Percentiles rank a stretch among this genome's conserved stretches.
Evolutionary conservation across 768 basidiomycete species (phyloP).

Genomic region (Mrakia gelida): DNA sequence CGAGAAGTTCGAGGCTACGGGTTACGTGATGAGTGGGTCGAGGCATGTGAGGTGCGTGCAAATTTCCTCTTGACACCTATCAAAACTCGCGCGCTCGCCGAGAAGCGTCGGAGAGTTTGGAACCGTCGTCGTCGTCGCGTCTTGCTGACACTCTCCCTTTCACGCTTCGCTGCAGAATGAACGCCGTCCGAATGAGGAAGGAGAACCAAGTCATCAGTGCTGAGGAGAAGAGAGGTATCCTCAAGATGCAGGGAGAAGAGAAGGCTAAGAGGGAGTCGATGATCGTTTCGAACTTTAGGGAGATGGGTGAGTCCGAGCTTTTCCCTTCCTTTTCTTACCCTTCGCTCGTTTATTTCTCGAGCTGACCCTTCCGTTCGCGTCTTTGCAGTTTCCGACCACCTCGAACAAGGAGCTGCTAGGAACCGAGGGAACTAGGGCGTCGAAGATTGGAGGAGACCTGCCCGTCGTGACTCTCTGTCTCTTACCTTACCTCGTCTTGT

Average conservation of each 20-base stretch:
- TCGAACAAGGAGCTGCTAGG: slow-evolving; percentile 28
- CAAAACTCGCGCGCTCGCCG: too few relatives aligned
- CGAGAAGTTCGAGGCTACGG: slow-evolving; percentile 76
- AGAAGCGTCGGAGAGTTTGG: too few relatives aligned
- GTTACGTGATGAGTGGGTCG: slow-evolving; percentile 97
- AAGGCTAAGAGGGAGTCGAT: slow-evolving; percentile 79
- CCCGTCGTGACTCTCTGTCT: background rate
- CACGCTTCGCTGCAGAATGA: slow-evolving; percentile 62
- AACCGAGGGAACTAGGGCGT: background rate
- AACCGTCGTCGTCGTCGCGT: background rate
- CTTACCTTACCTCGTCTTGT: background rate
- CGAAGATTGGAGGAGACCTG: background rate
- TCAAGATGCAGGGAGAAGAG: slow-evolving; percentile 93
- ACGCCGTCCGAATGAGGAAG: slow-evolving; percentile 96
- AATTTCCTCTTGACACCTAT: too few relatives aligned
- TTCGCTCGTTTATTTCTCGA: background rate
- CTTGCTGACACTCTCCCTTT: background rate
- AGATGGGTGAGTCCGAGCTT: slow-evolving; percentile 50
- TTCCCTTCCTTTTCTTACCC: background rate
- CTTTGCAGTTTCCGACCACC: slow-evolving; percentile 15
- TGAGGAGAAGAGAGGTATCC: slow-evolving; percentile 78
- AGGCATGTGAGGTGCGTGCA: slow-evolving; percentile 60
- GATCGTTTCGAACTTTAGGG: slow-evolving; percentile 81
- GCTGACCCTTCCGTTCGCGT: background rate
- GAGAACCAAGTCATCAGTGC: slow-evolving; percentile 99